A percentile compares a stretch with the other conserved stretches of the same genome.
Conservation (phyloP, 371 early-diverging fungal species). For the Mortierella sp. region DNA sequence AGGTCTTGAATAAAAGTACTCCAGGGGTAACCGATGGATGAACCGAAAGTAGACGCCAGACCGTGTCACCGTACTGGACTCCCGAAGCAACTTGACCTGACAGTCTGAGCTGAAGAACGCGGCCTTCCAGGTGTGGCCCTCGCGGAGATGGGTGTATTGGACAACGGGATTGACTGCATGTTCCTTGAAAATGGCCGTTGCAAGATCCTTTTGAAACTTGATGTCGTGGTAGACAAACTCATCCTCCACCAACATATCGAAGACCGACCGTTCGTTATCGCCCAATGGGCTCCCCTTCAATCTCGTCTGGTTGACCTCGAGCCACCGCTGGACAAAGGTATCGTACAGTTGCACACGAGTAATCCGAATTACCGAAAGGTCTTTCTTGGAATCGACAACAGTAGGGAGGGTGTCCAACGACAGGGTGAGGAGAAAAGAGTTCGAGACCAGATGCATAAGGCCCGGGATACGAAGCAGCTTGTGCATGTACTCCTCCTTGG, state of each 20-base stretch:
- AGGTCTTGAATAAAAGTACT: too few relatives aligned
- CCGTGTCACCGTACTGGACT: not conserved
- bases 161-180: constrained; percentile 4
- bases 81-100: not conserved
- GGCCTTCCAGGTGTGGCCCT: not conserved
- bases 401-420: not conserved
- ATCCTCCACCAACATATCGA: not conserved
- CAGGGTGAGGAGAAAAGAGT: constrained; percentile 1
- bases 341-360: too few relatives aligned
- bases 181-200: not conserved
- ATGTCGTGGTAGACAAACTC: not conserved
- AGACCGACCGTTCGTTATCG: not conserved
- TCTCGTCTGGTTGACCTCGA: too few relatives aligned
- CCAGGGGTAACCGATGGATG: constrained; percentile 2
- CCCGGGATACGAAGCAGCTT: not conserved
- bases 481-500: not conserved
- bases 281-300: too few relatives aligned
- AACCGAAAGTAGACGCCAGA: too few relatives aligned
- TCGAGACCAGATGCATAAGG: constrained; percentile 7
- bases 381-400: not conserved
- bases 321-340: too few relatives aligned
- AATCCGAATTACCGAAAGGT: too few relatives aligned
- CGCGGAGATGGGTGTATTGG: not conserved
- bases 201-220: not conserved
- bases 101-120: not conserved